Conservation (phyloP, 164 flowering plant genomes). For the Stephania cephalantha region DNA sequence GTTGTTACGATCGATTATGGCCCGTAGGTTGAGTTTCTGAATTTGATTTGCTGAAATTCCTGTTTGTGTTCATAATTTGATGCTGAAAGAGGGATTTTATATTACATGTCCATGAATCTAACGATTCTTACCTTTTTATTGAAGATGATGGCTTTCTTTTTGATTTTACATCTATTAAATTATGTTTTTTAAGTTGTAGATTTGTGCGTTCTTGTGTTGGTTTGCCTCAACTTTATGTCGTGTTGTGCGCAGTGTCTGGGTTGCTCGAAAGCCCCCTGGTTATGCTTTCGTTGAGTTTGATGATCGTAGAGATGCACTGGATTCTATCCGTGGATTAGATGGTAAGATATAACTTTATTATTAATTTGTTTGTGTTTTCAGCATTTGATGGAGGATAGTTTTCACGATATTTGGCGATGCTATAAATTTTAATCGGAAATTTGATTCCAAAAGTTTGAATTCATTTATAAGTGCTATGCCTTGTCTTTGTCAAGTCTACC, state of each 20-base stretch:
- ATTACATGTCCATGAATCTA: background rate
- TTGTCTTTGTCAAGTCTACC: no score
- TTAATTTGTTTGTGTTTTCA: no score
- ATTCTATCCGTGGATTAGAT: constrained; percentile 29
- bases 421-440: no score
- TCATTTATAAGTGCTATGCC: no score
- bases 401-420: no score
- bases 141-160: background rate
- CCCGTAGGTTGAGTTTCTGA: background rate
- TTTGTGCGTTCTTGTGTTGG: background rate
- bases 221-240: background rate
- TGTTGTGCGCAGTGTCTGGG: constrained; percentile 24
- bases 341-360: constrained; percentile 10
- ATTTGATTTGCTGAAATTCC: background rate
- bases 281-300: constrained; percentile 31
- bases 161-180: background rate
- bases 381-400: no score
- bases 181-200: background rate
- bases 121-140: background rate
- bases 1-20: no score
- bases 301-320: constrained; percentile 27
- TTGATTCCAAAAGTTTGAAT: no score
- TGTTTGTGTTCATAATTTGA: background rate
- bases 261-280: constrained; percentile 29
- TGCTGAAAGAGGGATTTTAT: background rate